Conservation (phyloP, 2,329 filamentous ascomycete genomes). For the Neophaeococcomyces aloes region DNA sequence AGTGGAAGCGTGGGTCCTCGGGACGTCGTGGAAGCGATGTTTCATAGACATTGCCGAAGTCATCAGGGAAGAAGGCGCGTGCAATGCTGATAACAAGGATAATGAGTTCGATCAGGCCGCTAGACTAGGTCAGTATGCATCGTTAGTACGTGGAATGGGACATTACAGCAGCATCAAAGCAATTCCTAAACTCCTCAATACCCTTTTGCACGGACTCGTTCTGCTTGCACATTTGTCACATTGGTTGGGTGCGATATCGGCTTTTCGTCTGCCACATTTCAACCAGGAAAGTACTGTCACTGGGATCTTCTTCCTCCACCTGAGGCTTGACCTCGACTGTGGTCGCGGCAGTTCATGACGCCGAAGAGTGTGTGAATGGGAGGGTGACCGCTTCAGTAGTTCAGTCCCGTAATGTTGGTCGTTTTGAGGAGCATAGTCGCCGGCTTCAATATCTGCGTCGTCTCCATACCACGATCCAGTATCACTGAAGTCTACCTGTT, state of each 20-base stretch:
- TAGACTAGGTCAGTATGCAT: constrained; percentile 5
- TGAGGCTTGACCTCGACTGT: constrained; percentile 5
- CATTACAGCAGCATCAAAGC: constrained; percentile 20
- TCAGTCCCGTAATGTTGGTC: neutral
- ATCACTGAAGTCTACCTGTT: neutral
- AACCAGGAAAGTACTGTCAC: constrained; percentile 2
- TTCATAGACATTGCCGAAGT: constrained; percentile 29
- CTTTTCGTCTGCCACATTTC: constrained; percentile 1
- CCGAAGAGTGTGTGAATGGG: neutral
- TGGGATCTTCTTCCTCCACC: constrained; percentile 9
- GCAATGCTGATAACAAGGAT: constrained; percentile 29
- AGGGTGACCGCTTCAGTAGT: neutral
- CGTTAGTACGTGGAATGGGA: neutral
- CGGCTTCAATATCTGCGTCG: neutral
- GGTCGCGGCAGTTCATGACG: neutral
- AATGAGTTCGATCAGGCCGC: constrained; percentile 32
- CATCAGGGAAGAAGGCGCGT: constrained; percentile 33
- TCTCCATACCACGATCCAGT: neutral
- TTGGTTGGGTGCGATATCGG: constrained; percentile 4
- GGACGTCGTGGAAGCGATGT: constrained; percentile 33
- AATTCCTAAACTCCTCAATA: constrained; percentile 13
- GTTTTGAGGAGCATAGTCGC: neutral
- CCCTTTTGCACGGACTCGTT: constrained; percentile 9
- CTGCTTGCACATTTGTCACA: constrained; percentile 5
- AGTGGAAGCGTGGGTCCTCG: constrained; percentile 26